Evolutionary conservation across 345 rosid genomes (phyloP).

Genomic region (Euphorbia pulcherrima): DNA sequence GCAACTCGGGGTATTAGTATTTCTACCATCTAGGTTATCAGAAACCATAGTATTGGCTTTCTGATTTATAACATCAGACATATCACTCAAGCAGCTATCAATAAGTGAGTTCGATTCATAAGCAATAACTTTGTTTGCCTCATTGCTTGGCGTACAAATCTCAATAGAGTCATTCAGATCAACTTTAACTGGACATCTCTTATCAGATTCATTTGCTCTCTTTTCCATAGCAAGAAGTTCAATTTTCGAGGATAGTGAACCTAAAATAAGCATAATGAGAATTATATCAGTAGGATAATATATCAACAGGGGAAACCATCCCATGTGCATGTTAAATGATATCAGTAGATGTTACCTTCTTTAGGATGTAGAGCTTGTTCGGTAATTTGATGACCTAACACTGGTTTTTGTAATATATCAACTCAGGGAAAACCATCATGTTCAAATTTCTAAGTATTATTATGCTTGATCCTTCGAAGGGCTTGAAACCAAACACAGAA

Average conservation of each 20-base stretch:
- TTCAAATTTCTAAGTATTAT: constrained; percentile 55
- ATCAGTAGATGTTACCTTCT: constrained; percentile 34
- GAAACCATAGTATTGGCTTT: constrained; percentile 6
- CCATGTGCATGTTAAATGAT: not conserved
- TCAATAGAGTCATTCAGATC: constrained; percentile 32
- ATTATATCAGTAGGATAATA: constrained; percentile 4
- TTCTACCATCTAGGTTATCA: constrained; percentile 13
- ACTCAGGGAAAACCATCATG: constrained; percentile 80
- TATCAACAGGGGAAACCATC: not conserved
- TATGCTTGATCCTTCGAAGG: constrained; percentile 41
- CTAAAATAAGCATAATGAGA: constrained; percentile 23
- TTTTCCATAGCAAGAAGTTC: constrained; percentile 20
- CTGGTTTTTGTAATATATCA: constrained; percentile 71
- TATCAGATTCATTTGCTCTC: constrained; percentile 11
- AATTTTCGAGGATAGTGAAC: constrained; percentile 19
- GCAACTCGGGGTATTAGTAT: not conserved
- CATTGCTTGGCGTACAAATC: constrained; percentile 18
- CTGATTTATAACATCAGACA: constrained; percentile 22
- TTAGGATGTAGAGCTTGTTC: constrained; percentile 22
- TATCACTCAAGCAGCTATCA: constrained; percentile 25
- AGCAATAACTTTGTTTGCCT: constrained; percentile 24
- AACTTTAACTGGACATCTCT: not conserved
- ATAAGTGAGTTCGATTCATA: constrained; percentile 22
- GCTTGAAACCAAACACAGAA: constrained; percentile 73
- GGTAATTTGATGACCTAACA: constrained; percentile 29